Conservation (phyloP, 495 filamentous ascomycete genomes). For the Podospora sp. region DNA sequence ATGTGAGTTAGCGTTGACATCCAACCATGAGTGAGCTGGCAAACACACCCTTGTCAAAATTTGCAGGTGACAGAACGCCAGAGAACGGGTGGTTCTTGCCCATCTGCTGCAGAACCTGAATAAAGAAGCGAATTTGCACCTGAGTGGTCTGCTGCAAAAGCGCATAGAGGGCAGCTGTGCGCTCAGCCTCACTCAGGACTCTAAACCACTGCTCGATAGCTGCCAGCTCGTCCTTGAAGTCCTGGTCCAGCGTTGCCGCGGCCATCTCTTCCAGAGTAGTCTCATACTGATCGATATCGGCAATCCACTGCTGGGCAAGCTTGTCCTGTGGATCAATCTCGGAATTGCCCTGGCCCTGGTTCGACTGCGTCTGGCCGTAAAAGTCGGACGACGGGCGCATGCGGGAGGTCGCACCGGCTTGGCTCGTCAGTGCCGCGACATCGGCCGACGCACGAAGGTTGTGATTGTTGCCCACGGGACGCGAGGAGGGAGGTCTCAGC, state of each 20-base stretch:
- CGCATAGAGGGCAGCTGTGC: constrained; percentile 93
- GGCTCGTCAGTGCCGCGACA: constrained; percentile 82
- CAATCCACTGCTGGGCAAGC: constrained; percentile 96
- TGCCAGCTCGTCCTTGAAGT: constrained; percentile 98
- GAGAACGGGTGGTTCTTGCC: constrained; percentile 97
- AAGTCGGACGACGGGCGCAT: constrained; percentile 96
- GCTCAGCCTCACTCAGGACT: constrained; percentile 92
- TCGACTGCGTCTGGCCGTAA: constrained; percentile 72
- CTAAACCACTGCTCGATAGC: constrained; percentile 99
- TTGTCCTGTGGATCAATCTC: constrained; percentile 86
- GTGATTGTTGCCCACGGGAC: constrained; percentile 76
- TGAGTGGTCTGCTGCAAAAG: constrained; percentile 97
- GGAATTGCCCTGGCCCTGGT: constrained; percentile 58
- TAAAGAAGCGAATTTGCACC: constrained; percentile 98
- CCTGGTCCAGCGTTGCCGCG: constrained; percentile 93
- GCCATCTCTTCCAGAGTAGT: constrained; percentile 98
- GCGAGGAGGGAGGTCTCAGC: constrained; percentile 85
- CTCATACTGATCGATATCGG: constrained; percentile 98
- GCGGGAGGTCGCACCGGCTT: constrained; percentile 68
- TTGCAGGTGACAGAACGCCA: constrained; percentile 90
- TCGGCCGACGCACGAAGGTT: constrained; percentile 94
- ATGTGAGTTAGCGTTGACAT: constrained; percentile 2
- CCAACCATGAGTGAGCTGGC: background rate
- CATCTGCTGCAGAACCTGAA: constrained; percentile 98
- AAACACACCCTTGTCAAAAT: constrained; percentile 92